Conservation (phyloP, 352 stramenopile genomes). For the Pythium scleroteichum region DNA sequence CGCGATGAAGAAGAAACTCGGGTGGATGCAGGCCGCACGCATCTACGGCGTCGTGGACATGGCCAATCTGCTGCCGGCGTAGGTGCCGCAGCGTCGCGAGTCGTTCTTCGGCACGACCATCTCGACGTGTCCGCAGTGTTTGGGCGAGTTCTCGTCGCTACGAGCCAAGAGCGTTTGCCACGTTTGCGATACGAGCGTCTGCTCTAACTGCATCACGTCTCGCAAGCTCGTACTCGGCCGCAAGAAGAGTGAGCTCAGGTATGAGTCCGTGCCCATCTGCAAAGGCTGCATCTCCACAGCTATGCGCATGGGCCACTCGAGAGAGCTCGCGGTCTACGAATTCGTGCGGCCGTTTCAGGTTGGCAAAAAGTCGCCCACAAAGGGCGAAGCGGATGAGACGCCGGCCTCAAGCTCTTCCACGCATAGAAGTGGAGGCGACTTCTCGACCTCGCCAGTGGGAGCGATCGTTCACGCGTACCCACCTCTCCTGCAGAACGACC, state of each 20-base stretch:
- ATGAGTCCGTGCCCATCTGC: not conserved
- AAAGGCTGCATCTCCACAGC: constrained; percentile 3
- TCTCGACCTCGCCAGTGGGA: too few species aligned
- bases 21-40: constrained; percentile 7
- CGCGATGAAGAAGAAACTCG: constrained; percentile 33
- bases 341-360: too few species aligned
- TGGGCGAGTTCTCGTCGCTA: not conserved
- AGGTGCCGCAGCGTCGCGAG: not conserved
- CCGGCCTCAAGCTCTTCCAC: not conserved
- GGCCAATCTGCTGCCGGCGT: not conserved
- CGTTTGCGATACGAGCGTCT: not conserved
- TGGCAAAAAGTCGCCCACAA: not conserved
- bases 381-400: not conserved
- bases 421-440: not conserved
- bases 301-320: too few species aligned
- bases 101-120: not conserved
- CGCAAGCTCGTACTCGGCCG: constrained; percentile 2
- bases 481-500: too few species aligned
- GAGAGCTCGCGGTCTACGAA: not conserved
- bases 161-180: not conserved
- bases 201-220: constrained; percentile 6
- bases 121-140: constrained; percentile 1
- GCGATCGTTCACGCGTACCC: too few species aligned
- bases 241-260: not conserved
- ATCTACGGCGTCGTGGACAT: not conserved